Conservation (phyloP, 1,284 basidiomycete species). For the Agaricales sp. region DNA sequence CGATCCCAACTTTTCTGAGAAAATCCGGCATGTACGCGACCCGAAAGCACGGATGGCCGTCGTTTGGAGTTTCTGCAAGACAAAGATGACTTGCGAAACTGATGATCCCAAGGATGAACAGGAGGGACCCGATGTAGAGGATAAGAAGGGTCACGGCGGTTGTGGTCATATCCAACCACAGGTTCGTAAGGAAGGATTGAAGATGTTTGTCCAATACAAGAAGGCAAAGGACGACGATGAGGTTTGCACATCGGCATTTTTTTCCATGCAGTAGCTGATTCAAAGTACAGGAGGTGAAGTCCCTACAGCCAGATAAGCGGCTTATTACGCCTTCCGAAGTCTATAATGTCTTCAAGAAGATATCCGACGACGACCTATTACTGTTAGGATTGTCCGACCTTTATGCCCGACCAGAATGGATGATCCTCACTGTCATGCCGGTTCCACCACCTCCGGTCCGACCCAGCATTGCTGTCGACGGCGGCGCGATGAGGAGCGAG, state of each 20-base stretch:
- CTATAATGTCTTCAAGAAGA: conserved; percentile 89
- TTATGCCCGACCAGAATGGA: conserved; percentile 98
- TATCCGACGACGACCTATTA: conserved; percentile 83
- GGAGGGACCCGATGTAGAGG: conserved; percentile 65
- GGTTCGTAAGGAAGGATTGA: conserved; percentile 91
- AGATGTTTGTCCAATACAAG: conserved; percentile 95
- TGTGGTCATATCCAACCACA: conserved; percentile 91
- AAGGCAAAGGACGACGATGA: conserved; percentile 90
- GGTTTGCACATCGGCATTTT: conserved; percentile 33
- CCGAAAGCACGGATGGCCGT: conserved; percentile 83
- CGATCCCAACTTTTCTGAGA: conserved; percentile 75
- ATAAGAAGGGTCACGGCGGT: conserved; percentile 86
- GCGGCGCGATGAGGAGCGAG: conserved; percentile 92
- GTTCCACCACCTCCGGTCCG: conserved; percentile 98
- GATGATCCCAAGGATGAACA: conserved; percentile 83
- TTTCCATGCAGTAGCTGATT: conserved; percentile 13
- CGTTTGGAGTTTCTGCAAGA: conserved; percentile 81
- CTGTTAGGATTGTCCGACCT: conserved; percentile 91
- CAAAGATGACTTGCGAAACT: conserved; percentile 78
- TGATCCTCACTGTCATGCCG: conserved; percentile 97
- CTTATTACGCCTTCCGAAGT: conserved; percentile 84
- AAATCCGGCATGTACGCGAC: conserved; percentile 79
- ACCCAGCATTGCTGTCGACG: conserved; percentile 94
- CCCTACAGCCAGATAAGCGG: conserved; percentile 82
- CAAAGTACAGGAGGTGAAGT: conserved; percentile 76